phyloP scores from a whole-genome alignment of 306 rosid genomes.

The Prunus fruticosa region DNA sequence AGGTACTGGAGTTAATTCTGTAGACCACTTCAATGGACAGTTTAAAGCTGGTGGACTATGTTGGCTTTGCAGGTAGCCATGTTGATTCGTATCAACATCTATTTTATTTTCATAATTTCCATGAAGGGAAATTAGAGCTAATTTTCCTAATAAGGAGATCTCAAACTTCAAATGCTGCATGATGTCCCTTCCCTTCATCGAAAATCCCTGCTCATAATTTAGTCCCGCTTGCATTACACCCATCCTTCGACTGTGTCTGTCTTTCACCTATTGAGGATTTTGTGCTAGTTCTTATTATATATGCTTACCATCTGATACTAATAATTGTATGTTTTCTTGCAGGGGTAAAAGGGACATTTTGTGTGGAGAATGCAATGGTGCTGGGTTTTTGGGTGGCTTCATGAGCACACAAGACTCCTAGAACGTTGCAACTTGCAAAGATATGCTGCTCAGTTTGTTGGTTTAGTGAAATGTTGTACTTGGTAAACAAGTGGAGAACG shows the following conservation, averaged over 20 bases:
- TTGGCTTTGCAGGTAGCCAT: constrained; percentile 92
- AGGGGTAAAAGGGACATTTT: constrained; percentile 84
- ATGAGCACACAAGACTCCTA: constrained; percentile 80
- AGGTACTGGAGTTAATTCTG: constrained; percentile 82
- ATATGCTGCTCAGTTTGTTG: neutral
- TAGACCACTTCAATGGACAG: constrained; percentile 90
- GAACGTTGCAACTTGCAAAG: constrained; percentile 1
- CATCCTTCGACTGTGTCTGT: neutral
- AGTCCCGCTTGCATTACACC: neutral
- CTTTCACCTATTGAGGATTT: neutral
- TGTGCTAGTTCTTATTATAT: neutral
- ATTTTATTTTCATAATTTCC: neutral
- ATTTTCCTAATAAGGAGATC: neutral
- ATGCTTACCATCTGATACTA: neutral
- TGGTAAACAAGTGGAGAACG: neutral
- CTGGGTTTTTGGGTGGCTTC: constrained; percentile 91
- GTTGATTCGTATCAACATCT: neutral
- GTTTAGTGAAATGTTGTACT: neutral
- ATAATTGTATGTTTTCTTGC: constrained; percentile 26
- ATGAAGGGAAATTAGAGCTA: no score
- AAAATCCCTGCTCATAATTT: neutral
- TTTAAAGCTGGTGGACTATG: constrained; percentile 91
- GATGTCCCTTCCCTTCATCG: neutral
- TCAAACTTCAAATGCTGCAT: neutral
- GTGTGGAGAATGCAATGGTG: constrained; percentile 93